phyloP scores from a whole-genome alignment of 139 green algal genomes.

The Yamagishiella unicocca region DNA sequence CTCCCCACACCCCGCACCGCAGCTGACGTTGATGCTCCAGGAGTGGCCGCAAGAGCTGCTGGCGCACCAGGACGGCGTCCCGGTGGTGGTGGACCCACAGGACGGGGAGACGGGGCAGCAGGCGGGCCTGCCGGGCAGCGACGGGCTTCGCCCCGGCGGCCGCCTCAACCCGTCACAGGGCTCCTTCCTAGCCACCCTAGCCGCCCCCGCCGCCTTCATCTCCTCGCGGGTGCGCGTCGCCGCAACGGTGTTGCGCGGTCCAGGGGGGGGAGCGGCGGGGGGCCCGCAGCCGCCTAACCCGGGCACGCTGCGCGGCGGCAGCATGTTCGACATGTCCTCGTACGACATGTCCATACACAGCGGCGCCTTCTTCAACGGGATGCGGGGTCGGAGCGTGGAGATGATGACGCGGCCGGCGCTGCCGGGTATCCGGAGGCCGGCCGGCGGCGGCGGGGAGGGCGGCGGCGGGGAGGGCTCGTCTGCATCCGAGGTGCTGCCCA shows the following conservation, averaged over 20 bases:
- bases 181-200: background rate
- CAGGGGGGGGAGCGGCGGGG: background rate
- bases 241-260: background rate
- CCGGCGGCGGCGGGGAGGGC: background rate
- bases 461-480: background rate
- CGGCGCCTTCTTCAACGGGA: background rate
- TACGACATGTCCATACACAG: background rate
- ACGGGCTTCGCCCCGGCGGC: background rate
- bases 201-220: background rate
- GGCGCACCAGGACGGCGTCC: background rate
- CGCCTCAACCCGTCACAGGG: background rate
- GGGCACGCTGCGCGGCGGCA: background rate
- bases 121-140: background rate
- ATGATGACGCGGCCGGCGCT: background rate
- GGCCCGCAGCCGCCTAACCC: background rate
- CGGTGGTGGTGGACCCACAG: background rate
- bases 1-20: background rate
- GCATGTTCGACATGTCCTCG: background rate
- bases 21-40: slow-evolving; percentile 9
- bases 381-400: background rate
- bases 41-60: slow-evolving; percentile 34
- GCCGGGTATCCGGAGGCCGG: background rate
- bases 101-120: background rate
- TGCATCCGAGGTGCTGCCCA: background rate
- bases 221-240: background rate